Percentiles rank a stretch among this genome's conserved stretches.
These are phyloP conservation scores for Logfia minima DNA, from an alignment of 129 eudicot species.

Conservation along the genomic window DNA sequence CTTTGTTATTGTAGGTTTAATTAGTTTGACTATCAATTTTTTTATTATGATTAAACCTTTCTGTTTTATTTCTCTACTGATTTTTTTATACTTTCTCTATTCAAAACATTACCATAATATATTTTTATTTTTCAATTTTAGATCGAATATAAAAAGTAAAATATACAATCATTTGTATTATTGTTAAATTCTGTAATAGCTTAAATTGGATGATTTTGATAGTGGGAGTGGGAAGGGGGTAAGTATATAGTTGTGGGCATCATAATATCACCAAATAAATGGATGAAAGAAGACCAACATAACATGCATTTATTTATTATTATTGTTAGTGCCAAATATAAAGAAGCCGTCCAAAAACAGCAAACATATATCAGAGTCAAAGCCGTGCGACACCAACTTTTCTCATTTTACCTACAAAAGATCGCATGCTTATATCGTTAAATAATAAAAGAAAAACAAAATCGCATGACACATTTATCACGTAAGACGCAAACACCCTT, in stretches of 20 bases:
- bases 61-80: too few species aligned
- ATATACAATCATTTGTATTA: too few species aligned
- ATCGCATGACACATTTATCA: slow-evolving; percentile 7
- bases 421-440: not conserved
- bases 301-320: not conserved
- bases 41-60: too few species aligned
- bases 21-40: not conserved
- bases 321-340: slow-evolving; percentile 8
- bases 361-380: slow-evolving; percentile 25
- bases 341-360: slow-evolving; percentile 35
- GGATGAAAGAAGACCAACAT: slow-evolving; percentile 1
- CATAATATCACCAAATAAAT: not conserved
- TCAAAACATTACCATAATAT: too few species aligned
- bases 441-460: not conserved
- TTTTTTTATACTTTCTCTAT: too few species aligned
- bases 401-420: slow-evolving; percentile 14
- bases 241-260: not conserved
- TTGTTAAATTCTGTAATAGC: not conserved
- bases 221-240: slow-evolving; percentile 8
- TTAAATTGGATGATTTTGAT: not conserved
- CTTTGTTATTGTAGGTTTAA: not conserved
- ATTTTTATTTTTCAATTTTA: too few species aligned
- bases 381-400: slow-evolving; percentile 25
- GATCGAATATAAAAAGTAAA: too few species aligned
- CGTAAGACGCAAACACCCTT: not conserved